Percentiles rank a stretch among this genome's conserved stretches.
These are phyloP conservation scores for Cercospora berteroae DNA, from an alignment of 2,329 filamentous ascomycete genomes.

Conservation along the genomic window DNA sequence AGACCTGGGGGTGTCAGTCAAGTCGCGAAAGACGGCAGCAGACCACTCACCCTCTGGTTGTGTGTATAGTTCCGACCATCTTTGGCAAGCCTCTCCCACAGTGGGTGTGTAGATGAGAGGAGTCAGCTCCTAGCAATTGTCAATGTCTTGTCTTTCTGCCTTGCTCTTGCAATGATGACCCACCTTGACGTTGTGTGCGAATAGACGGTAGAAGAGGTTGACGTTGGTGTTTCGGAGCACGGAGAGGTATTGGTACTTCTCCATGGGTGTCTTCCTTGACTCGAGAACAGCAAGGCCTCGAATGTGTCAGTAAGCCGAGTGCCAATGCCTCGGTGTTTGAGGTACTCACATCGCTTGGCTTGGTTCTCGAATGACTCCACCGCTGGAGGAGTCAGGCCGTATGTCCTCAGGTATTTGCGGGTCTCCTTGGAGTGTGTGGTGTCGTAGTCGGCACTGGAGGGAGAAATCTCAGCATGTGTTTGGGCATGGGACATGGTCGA, in stretches of 20 bases:
- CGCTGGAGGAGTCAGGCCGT: slow-evolving; percentile 53
- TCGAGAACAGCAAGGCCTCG: slow-evolving; percentile 72
- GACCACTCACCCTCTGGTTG: slow-evolving; percentile 70
- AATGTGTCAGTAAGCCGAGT: slow-evolving; percentile 34
- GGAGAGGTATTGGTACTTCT: slow-evolving; percentile 82
- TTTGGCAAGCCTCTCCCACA: slow-evolving; percentile 92
- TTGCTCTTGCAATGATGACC: background rate
- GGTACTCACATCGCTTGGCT: slow-evolving; percentile 48
- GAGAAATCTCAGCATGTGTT: slow-evolving; percentile 15
- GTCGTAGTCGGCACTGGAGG: slow-evolving; percentile 45
- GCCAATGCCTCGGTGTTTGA: background rate
- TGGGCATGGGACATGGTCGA: background rate
- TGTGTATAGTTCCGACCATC: slow-evolving; percentile 94
- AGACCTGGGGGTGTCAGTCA: slow-evolving; percentile 50
- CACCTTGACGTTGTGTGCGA: slow-evolving; percentile 69
- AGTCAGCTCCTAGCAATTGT: slow-evolving; percentile 63
- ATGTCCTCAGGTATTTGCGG: slow-evolving; percentile 52
- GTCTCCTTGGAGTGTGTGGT: slow-evolving; percentile 50
- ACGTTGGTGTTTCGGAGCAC: slow-evolving; percentile 71
- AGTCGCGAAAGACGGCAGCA: background rate
- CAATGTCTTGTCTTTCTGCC: background rate
- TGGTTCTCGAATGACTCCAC: slow-evolving; percentile 53
- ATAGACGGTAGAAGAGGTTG: slow-evolving; percentile 78
- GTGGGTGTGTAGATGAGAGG: slow-evolving; percentile 84
- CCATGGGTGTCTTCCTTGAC: slow-evolving; percentile 66